Evolutionary conservation across 495 filamentous ascomycete genomes (phyloP), one percentile per base, ranked within the genome.

Genomic region (Lentithecium fluviatile): DNA sequence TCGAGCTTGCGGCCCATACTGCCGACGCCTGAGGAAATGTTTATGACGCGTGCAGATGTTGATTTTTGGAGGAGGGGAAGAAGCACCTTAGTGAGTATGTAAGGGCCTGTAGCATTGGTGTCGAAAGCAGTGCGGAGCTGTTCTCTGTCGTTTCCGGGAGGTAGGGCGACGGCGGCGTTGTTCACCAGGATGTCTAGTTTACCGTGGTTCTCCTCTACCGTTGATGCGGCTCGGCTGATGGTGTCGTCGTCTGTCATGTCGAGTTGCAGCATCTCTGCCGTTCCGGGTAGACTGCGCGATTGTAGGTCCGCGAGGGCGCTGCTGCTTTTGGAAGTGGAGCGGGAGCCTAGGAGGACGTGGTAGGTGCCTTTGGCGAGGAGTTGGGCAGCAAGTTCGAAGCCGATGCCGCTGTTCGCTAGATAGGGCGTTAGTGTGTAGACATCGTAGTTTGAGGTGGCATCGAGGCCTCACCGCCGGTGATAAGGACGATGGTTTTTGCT

Each of bases 361-460:
- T 67, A 75, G 47, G 51, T 56, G 17, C 49, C 52, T n/a, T 71
- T 71, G 25, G 65, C 52, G 29, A 70, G 53, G 10, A 75, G 45
- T 23, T 70, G 68, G 47, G 66, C 64, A 8, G 73, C 60, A 4
- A 69, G 56, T 17, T 71, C 76, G 34, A 67, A 73, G 58, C 76
- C 76, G 25, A 76, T 60, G 19, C 73, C 74, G 43, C 63, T 62
- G 58, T 73, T 76, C 20, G 71, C 74, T 64, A 17, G 38, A n/a
- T 20, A n/a, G 17, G 47, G 4, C 13, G 37, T 62, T 48, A 51
- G 29, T 17, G 26, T 1, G 42, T 5, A 23, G 20, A 6, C 17
- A 8, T 40, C 11, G 40, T 32, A 42, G 24, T 43, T 42, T 42
- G 23, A 25, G 23, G 23, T 13, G 46, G 37, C 5, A 29, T 8